These are phyloP conservation scores for Fraxinus pennsylvanica DNA, from an alignment of 257 asterid genomes.

Conservation along the genomic window DNA sequence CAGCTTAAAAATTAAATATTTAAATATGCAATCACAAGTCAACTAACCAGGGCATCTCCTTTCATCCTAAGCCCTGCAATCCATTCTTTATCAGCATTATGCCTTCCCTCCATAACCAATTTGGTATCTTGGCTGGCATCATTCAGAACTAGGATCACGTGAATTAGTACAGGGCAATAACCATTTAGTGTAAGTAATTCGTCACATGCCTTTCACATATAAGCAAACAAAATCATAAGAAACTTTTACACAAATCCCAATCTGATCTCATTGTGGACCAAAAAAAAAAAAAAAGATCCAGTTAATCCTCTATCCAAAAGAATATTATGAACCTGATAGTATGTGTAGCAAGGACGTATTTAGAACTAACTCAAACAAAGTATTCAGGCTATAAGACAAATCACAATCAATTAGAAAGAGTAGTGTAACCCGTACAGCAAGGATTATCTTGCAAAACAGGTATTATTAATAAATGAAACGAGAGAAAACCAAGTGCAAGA, in stretches of 20 bases:
- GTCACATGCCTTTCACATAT: neutral
- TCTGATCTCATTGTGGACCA: neutral
- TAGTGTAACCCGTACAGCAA: neutral
- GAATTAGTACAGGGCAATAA: slow-evolving; percentile 16
- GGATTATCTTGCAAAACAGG: neutral
- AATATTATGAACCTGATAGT: neutral
- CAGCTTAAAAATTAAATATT: neutral
- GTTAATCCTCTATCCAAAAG: neutral
- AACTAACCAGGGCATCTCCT: slow-evolving; percentile 64
- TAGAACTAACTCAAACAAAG: neutral
- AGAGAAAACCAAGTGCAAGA: neutral
- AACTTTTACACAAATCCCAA: neutral
- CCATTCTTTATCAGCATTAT: slow-evolving; percentile 89
- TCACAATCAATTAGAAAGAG: neutral
- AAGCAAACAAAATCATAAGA: slow-evolving; percentile 6
- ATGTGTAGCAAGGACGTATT: neutral
- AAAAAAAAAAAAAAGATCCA: neutral
- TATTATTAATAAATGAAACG: neutral
- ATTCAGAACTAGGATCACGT: slow-evolving; percentile 25
- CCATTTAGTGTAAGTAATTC: neutral
- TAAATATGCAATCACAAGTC: neutral
- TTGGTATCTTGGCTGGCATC: slow-evolving; percentile 67
- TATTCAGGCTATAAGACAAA: neutral
- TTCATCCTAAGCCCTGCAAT: slow-evolving; percentile 59
- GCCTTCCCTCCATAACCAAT: slow-evolving; percentile 85